phyloP scores from a whole-genome alignment of 805 yeast genomes.

The Priceomyces castillae region DNA sequence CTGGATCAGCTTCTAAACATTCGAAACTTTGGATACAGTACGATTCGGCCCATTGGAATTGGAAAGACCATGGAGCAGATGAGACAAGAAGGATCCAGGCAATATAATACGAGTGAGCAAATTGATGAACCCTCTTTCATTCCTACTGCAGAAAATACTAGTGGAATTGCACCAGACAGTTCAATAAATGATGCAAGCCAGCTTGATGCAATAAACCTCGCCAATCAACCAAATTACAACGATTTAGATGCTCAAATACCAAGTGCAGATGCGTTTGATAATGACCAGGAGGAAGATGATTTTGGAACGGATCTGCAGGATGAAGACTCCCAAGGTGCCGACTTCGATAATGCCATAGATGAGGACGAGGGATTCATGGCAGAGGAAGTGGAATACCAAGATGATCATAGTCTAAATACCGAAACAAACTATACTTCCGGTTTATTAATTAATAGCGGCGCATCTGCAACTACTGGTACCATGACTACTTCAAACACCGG shows the following conservation, averaged over 20 bases:
- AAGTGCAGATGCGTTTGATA: slow-evolving; percentile 36
- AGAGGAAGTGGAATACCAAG: slow-evolving; percentile 45
- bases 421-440: slow-evolving; percentile 9
- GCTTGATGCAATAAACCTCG: not conserved
- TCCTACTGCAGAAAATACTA: slow-evolving; percentile 24
- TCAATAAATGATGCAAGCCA: slow-evolving; percentile 5
- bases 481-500: slow-evolving; percentile 14
- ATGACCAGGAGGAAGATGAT: slow-evolving; percentile 15
- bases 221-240: slow-evolving; percentile 12
- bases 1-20: slow-evolving; percentile 24
- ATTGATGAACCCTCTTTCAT: slow-evolving; percentile 15
- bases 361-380: slow-evolving; percentile 47
- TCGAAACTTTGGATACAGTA: slow-evolving; percentile 31
- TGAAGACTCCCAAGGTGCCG: slow-evolving; percentile 11
- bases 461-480: slow-evolving; percentile 12
- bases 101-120: slow-evolving; percentile 10
- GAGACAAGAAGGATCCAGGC: slow-evolving; percentile 22
- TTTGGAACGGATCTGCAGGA: slow-evolving; percentile 10
- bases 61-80: slow-evolving; percentile 40
- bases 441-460: slow-evolving; percentile 18
- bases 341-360: slow-evolving; percentile 10
- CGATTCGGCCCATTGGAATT: slow-evolving; percentile 39
- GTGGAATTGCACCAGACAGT: slow-evolving; percentile 11
- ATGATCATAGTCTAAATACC: slow-evolving; percentile 31
- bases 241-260: slow-evolving; percentile 50